phyloP scores from a whole-genome alignment of 306 rosid species.

The Sechiopsis laciniata region DNA sequence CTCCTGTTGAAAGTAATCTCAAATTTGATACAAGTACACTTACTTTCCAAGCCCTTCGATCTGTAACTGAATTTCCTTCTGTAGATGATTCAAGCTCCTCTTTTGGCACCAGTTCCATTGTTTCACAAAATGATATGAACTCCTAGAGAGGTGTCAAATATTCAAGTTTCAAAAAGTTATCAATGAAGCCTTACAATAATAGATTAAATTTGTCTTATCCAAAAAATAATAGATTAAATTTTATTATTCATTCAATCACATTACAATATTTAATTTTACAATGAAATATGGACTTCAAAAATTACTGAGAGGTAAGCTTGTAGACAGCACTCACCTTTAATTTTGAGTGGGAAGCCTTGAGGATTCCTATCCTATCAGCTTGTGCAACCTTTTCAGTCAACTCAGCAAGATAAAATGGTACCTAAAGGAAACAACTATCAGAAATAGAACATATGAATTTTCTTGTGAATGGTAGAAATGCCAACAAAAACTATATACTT shows the following conservation, averaged over 20 bases:
- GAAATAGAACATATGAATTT: background rate
- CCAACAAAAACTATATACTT: background rate
- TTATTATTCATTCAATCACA: background rate
- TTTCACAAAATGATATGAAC: conserved; percentile 77
- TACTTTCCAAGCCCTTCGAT: conserved; percentile 89
- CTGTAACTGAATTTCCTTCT: conserved; percentile 47
- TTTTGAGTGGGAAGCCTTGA: conserved; percentile 67
- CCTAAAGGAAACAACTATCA: conserved; percentile 39
- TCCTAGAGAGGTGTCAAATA: conserved; percentile 42
- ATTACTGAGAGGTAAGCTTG: background rate
- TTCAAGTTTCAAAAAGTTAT: background rate
- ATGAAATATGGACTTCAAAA: background rate
- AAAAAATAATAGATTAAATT: too few species aligned
- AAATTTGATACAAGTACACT: background rate
- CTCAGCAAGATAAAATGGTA: conserved; percentile 83
- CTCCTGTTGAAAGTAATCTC: background rate
- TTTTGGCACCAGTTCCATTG: conserved; percentile 77
- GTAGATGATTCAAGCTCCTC: conserved; percentile 59
- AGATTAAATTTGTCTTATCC: too few species aligned
- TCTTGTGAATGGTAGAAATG: background rate
- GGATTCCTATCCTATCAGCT: conserved; percentile 65
- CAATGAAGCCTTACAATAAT: background rate
- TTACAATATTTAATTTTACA: background rate
- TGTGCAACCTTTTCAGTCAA: conserved; percentile 67
- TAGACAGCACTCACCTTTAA: conserved; percentile 50